Evolutionary conservation across 305 asterid species (phyloP), one percentile per base, ranked within the genome.

Genomic region (Fraxinus sp.): DNA sequence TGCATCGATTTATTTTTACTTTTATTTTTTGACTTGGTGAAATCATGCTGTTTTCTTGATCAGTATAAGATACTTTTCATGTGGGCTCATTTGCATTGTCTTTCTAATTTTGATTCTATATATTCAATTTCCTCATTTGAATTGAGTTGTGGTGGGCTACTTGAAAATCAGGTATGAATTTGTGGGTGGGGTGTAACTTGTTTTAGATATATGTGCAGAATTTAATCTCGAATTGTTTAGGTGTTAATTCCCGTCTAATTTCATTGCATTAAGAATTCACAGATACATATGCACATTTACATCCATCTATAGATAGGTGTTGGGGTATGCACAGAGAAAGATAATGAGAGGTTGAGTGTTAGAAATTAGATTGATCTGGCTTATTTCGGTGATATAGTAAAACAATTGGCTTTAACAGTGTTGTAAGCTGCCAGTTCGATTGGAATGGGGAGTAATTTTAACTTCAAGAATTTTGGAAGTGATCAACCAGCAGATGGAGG

Each of bases 391-490:
- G 89, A 74, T 85, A 88, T 57, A 24, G 14, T 75, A 26, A 82
- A 79, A 79, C 36, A 49, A 77, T 32, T 89, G 85, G 80, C 74
- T 83, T 83, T 39, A 84, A 77, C 82, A 49, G 75, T 11, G 59
- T 82, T 83, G 5, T 14, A 82, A 35, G 41, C 75, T 36, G 55
- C 46, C 2, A 70, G 75, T 30, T 84, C 73, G 81, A 28, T 79
- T 64, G 82, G 76, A 66, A 90, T 91, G 96, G 98, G 91, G 87
- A 90, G 94, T 79, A 86, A 87, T 87, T 85, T 92, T 46, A 90
- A 93, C 87, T 94, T 94, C 92, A 91, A 89, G 92, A 88, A 87
- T 83, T 91, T 89, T 30, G 97, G 88, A 1, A 86, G 46, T 22
- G 89, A 85, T 74, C 88, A 83, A 7, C 77, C 80, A 5, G 86